Evolutionary conservation across 2,329 filamentous ascomycete genomes (phyloP).

Genomic region (Verticillium klebahnii): DNA sequence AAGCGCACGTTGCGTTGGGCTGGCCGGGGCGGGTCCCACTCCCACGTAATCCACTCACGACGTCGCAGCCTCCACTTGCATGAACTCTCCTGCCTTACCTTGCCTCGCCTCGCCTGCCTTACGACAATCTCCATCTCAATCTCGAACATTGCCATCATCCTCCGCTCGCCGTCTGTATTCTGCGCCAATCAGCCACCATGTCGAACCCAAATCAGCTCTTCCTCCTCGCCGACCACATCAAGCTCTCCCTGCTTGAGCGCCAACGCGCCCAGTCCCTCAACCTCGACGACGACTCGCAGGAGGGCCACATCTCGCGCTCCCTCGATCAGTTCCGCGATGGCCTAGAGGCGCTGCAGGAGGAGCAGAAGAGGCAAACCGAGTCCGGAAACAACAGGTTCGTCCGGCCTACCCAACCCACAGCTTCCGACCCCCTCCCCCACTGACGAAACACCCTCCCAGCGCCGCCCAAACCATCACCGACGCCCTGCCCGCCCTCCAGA

Average conservation of each 20-base stretch:
- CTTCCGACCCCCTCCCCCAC: background rate
- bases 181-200: slow-evolving; percentile 29
- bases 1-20: background rate
- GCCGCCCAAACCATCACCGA: slow-evolving; percentile 49
- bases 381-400: slow-evolving; percentile 59
- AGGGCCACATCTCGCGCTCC: slow-evolving; percentile 83
- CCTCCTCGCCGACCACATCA: slow-evolving; percentile 93
- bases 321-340: slow-evolving; percentile 82
- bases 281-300: slow-evolving; percentile 73
- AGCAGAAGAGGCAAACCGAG: slow-evolving; percentile 60
- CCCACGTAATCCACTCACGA: background rate
- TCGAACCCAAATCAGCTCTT: slow-evolving; percentile 72
- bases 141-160: background rate
- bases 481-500: slow-evolving; percentile 63
- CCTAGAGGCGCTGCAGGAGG: slow-evolving; percentile 62
- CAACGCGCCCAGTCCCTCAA: slow-evolving; percentile 79
- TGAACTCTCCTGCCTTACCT: background rate
- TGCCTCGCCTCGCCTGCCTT: background rate
- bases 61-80: background rate
- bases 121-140: background rate
- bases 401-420: background rate
- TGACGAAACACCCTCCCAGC: slow-evolving; percentile 24
- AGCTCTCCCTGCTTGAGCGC: slow-evolving; percentile 88
- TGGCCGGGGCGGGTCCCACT: background rate
- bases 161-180: background rate